Base-by-base conservation (phyloP, 73 alveolate genomes). In the Paramecium biaurelia region DNA sequence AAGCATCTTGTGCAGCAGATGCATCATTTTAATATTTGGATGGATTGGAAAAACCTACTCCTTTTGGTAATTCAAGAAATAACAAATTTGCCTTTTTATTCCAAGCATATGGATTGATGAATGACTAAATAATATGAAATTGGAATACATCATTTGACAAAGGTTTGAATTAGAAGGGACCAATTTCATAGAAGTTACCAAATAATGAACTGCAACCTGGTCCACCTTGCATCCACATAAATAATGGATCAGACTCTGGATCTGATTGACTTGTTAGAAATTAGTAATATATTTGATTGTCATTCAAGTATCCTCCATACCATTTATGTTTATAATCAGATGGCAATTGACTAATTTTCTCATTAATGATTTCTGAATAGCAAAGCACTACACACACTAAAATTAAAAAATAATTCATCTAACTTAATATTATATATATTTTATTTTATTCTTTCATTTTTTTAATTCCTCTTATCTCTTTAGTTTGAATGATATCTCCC, bases 171-270 rank as follows among this genome's bases (percentile, higher is more conserved):
- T 93, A 86, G 30, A 97, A 72, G 26, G 99, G 99, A 24, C 99
- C 99, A 57, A 93, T 93, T 92, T 98, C 99, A 37, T 92, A 92
- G 86, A 97, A 95, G 58, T 95, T 86, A 28, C 99, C 99, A 74
- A 93, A 74, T 92, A 95, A 86, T 37, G 98, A 92, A 35, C 98
- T 89, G 79, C 98, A 93, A 15, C 99, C 99, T 20, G 99, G 99
- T 4, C 99, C 99, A 41, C 99, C 99, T 86, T 97, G 93, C 86
- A 97, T 70, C 99, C 99, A 98, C n/a, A 98, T 89, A 43, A 97
- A 70, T 21, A 97, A 57, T 9, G 98, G 97, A 85, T 85, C 98
- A 26, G 84, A 30, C 10, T 63, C 84, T 26, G 84, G 84, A 23
- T 63, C 84, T 11, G 41, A 32, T 63, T 63, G 28, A 63, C 84